phyloP scores from a whole-genome alignment of 1,284 basidiomycete genomes.

The Rhodotorula sp. region DNA sequence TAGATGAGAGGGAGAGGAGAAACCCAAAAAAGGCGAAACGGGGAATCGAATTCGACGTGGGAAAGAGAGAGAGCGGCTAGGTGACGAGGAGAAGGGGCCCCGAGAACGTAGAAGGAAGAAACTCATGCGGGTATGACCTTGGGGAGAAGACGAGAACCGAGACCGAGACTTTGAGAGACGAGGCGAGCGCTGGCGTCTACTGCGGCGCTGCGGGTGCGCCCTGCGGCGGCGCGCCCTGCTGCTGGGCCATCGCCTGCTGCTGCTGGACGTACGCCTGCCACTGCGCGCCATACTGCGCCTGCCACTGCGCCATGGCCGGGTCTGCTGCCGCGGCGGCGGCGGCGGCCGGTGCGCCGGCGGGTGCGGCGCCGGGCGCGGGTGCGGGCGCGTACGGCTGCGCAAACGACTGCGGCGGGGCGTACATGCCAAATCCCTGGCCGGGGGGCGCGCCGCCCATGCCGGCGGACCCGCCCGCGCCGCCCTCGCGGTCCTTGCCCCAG shows the following conservation, averaged over 20 bases:
- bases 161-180: neutral
- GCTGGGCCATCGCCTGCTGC: conserved; percentile 25
- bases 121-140: no score
- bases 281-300: conserved; percentile 42
- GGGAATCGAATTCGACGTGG: neutral
- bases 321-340: conserved; percentile 30
- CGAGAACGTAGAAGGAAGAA: neutral
- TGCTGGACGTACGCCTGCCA: conserved; percentile 32
- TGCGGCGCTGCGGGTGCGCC: neutral
- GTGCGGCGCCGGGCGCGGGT: conserved; percentile 6
- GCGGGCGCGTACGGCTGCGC: conserved; percentile 6
- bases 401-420: conserved; percentile 8
- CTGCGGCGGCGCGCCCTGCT: neutral
- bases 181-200: no score
- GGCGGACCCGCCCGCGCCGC: neutral
- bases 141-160: neutral
- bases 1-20: neutral
- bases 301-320: conserved; percentile 36
- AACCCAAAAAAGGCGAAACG: neutral
- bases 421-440: conserved; percentile 13
- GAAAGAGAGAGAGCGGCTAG: neutral
- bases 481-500: conserved; percentile 82
- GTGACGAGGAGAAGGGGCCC: neutral
- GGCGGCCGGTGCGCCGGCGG: conserved; percentile 20
- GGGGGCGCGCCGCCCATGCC: neutral